Percentiles rank a stretch among this genome's conserved stretches.
These are phyloP conservation scores for Kwoniella botswanensis DNA, from an alignment of 768 basidiomycete species.

Conservation along the genomic window DNA sequence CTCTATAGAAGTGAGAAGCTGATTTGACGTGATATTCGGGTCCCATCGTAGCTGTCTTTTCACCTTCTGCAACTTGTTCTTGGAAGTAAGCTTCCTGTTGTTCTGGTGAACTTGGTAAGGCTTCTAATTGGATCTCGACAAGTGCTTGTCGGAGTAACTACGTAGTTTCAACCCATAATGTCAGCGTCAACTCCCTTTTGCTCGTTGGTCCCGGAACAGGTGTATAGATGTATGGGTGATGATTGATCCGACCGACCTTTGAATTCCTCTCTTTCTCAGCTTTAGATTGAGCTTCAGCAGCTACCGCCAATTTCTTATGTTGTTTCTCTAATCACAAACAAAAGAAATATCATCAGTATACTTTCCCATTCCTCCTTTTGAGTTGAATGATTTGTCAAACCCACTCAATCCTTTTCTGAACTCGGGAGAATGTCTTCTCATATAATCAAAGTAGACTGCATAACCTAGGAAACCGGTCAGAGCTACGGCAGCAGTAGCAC, in stretches of 20 bases:
- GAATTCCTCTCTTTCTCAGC: conserved; percentile 56
- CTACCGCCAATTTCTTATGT: conserved; percentile 83
- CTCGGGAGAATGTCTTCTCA: conserved; percentile 78
- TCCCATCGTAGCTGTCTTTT: conserved; percentile 74
- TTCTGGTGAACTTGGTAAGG: conserved; percentile 69
- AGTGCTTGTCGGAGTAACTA: conserved; percentile 41
- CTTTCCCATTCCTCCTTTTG: neutral
- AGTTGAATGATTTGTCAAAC: conserved; percentile 54
- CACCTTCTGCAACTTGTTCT: conserved; percentile 83
- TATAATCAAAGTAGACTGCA: conserved; percentile 93
- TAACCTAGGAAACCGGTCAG: conserved; percentile 66
- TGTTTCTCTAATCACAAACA: conserved; percentile 72
- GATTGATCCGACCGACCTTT: no score
- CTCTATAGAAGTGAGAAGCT: conserved; percentile 89
- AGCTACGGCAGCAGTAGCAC: conserved; percentile 50
- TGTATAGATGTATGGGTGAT: no score
- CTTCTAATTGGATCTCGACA: conserved; percentile 67
- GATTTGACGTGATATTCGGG: conserved; percentile 76
- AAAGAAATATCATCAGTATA: neutral
- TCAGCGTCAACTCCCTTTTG: no score
- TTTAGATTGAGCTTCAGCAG: conserved; percentile 61
- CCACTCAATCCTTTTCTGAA: conserved; percentile 88
- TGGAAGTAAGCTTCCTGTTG: conserved; percentile 90
- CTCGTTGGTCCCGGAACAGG: no score
- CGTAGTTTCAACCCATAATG: no score